Base-by-base conservation (phyloP, 257 asterid species). In the Cruciata laevipes region DNA sequence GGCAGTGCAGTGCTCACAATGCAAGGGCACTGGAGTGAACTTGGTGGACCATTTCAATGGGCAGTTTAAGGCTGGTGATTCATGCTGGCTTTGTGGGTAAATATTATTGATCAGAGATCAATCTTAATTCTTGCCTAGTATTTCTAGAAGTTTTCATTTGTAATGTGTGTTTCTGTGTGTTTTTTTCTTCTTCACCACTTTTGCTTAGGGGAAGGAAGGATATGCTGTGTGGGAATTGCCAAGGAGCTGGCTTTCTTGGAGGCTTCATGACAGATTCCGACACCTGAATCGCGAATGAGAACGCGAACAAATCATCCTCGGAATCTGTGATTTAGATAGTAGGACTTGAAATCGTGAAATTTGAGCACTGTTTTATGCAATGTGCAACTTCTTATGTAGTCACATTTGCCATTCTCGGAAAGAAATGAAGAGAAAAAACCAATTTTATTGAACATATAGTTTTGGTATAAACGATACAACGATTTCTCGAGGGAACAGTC, bases 11-110 rank as follows among this genome's bases (percentile, higher is more conserved):
- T 91, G 96, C 66, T 63, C 85, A 18, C 98, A 91, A 17, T 91
- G 95, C 79, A 59, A 71, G 69, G 98, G 98, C 18, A 38, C 32
- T 10, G 95, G 98, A 56, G 68, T 87, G 64, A 91, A 91, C 75
- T 67, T 75, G 24, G 81, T 76, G 12, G 98, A 91, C 75, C 90
- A 89, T 79, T 91, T 91, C 67, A 70, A 85, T 16, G 98, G 96
- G 9, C 84, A 80, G 87, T 85, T 78, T 75, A 89, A 91, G 80
- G 91, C 92, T 6, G 96, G 98, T 12, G 80, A 69, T 51, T 67
- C 84, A 18, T 91, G 96, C 68, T 91, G 96, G 98, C 89, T 91
- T 61, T 91, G 98, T 88, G 87, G 97, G 98, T 89, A 81, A 27
- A 38, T 18, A 14, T 1, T 10, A 66, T 37, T 35, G 27, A 69